Conservation (phyloP, 441 rosid genomes). For the Mallotus repandus region DNA sequence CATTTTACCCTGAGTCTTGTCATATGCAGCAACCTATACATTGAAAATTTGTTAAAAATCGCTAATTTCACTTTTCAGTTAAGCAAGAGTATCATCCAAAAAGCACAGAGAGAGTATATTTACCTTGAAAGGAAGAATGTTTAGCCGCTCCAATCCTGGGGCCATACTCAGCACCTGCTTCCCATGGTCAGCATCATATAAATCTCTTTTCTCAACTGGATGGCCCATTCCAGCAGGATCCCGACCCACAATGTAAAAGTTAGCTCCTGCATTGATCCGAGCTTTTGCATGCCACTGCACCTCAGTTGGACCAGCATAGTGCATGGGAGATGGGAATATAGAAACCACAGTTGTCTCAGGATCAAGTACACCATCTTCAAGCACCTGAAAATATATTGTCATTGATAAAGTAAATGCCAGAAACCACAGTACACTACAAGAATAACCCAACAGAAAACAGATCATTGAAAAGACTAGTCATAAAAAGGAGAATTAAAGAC, state of each 20-base stretch:
- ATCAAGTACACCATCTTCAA: constrained; percentile 95
- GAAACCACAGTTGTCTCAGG: constrained; percentile 96
- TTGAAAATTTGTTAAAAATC: not conserved
- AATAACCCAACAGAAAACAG: constrained; percentile 1
- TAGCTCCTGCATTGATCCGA: constrained; percentile 95
- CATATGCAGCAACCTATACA: constrained; percentile 92
- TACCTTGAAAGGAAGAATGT: constrained; percentile 96
- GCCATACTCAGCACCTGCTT: constrained; percentile 96
- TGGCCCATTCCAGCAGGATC: constrained; percentile 99
- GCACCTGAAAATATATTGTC: constrained; percentile 48
- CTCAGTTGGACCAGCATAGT: constrained; percentile 97
- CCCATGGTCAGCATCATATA: constrained; percentile 96
- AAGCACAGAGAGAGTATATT: not conserved
- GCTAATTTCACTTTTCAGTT: not conserved
- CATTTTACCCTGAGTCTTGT: constrained; percentile 91
- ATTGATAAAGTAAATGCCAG: constrained; percentile 8
- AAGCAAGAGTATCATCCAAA: not conserved
- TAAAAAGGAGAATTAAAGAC: not conserved
- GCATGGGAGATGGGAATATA: constrained; percentile 97
- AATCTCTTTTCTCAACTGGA: constrained; percentile 85
- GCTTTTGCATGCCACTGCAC: constrained; percentile 99
- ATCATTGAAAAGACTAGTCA: not conserved
- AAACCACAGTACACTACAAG: not conserved
- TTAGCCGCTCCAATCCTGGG: constrained; percentile 87
- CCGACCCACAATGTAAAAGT: constrained; percentile 95